Conservation (phyloP, 108 stramenopile species). For the Fragilariopsis cylindrus region DNA sequence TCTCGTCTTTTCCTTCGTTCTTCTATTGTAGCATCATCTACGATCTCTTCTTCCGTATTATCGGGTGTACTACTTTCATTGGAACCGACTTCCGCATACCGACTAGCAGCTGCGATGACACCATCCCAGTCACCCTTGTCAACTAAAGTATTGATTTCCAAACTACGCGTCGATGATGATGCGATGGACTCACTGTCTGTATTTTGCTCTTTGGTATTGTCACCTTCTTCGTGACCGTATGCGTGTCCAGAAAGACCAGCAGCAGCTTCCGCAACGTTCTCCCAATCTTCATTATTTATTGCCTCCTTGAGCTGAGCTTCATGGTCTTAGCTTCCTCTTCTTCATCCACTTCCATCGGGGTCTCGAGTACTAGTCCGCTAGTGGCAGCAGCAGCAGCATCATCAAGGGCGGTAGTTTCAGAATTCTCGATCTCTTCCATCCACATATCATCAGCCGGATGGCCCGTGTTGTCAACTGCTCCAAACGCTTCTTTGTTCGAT, state of each 20-base stretch:
- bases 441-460: slow-evolving; percentile 20
- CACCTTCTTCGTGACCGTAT: not conserved
- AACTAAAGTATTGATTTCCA: slow-evolving; percentile 66
- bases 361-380: slow-evolving; percentile 2
- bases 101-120: slow-evolving; percentile 67
- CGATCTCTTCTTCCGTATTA: not conserved
- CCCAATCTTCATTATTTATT: slow-evolving; percentile 76
- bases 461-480: slow-evolving; percentile 5
- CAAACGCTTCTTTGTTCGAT: slow-evolving; percentile 2
- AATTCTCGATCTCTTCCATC: slow-evolving; percentile 28
- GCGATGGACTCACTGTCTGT: slow-evolving; percentile 30
- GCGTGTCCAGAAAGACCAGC: slow-evolving; percentile 28
- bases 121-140: slow-evolving; percentile 79
- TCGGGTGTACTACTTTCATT: not conserved
- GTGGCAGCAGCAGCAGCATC: slow-evolving; percentile 6
- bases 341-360: not conserved
- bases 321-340: slow-evolving; percentile 46
- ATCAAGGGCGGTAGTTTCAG: slow-evolving; percentile 2
- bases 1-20: slow-evolving; percentile 22
- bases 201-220: not conserved
- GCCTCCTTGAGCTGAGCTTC: slow-evolving; percentile 37
- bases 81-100: slow-evolving; percentile 33
- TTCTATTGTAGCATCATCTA: slow-evolving; percentile 12
- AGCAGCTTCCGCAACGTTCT: slow-evolving; percentile 73
- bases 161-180: slow-evolving; percentile 34